phyloP scores from a whole-genome alignment of 768 basidiomycete genomes.

The Lyophyllum semitale region DNA sequence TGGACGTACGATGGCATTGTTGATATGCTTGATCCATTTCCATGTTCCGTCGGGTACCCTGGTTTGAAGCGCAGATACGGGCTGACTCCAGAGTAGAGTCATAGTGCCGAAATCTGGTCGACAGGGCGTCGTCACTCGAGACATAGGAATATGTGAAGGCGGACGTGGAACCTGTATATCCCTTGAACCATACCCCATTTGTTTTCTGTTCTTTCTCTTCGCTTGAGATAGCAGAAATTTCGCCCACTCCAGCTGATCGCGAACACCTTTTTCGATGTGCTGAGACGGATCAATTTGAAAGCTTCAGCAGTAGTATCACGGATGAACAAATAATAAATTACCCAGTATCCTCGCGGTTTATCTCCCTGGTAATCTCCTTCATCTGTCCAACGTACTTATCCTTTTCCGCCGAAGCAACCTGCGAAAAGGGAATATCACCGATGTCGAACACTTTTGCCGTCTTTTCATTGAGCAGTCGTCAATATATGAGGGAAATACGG shows the following conservation, averaged over 20 bases:
- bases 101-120: conserved; percentile 41
- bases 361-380: conserved; percentile 48
- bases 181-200: conserved; percentile 48
- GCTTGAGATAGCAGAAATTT: conserved; percentile 2
- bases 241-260: conserved; percentile 61
- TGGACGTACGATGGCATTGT: conserved; percentile 40
- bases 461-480: conserved; percentile 18
- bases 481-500: conserved; percentile 2
- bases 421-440: conserved; percentile 39
- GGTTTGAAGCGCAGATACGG: conserved; percentile 30
- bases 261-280: conserved; percentile 62
- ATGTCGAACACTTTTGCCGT: conserved; percentile 45
- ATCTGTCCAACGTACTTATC: conserved; percentile 31
- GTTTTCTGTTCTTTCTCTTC: conserved; percentile 41
- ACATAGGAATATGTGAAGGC: not conserved
- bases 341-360: conserved; percentile 20
- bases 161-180: conserved; percentile 24
- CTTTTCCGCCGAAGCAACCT: conserved; percentile 41
- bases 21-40: conserved; percentile 45
- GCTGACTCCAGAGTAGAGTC: conserved; percentile 45
- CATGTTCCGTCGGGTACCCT: conserved; percentile 39
- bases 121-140: no score
- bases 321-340: no score
- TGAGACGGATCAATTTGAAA: conserved; percentile 27
- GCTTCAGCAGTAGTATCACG: no score